Evolutionary conservation across 805 yeast species (phyloP).

Genomic region (Wickerhamomyces canadensis): DNA sequence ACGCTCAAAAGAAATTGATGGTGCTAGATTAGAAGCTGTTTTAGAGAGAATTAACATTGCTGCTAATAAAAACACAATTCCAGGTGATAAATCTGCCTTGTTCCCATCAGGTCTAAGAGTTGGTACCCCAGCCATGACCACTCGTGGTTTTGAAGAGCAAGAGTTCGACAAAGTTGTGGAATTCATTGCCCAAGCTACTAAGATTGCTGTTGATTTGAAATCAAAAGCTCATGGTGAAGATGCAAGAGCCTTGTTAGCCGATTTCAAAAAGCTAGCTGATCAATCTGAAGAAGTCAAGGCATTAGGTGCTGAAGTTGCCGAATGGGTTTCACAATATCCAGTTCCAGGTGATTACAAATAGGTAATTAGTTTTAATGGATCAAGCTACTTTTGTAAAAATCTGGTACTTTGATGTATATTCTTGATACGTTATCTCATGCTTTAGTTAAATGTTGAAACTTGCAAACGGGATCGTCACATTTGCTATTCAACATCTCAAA

Average conservation of each 20-base stretch:
- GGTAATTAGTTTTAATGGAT: not conserved
- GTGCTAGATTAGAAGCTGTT: constrained; percentile 91
- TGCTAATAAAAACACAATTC: constrained; percentile 92
- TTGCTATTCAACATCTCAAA: constrained; percentile 17
- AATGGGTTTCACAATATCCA: constrained; percentile 73
- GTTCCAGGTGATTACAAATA: constrained; percentile 70
- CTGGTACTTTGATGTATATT: not conserved
- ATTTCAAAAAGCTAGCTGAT: constrained; percentile 67
- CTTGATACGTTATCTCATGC: no score
- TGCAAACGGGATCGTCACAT: constrained; percentile 18
- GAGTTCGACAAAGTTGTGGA: constrained; percentile 80
- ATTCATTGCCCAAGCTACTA: constrained; percentile 75
- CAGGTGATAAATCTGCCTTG: constrained; percentile 93
- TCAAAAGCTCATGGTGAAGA: constrained; percentile 50
- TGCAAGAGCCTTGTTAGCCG: constrained; percentile 54
- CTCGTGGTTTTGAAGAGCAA: constrained; percentile 77
- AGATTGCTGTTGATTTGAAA: constrained; percentile 58
- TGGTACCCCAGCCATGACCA: constrained; percentile 98
- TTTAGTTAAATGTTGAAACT: constrained; percentile 18
- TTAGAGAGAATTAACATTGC: constrained; percentile 91
- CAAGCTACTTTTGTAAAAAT: not conserved
- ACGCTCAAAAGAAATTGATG: constrained; percentile 74
- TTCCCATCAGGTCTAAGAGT: constrained; percentile 96
- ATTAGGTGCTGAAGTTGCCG: constrained; percentile 59
- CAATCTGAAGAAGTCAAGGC: constrained; percentile 55